A percentile compares a stretch with the other conserved stretches of the same genome.
Conservation (phyloP, 2,329 filamentous ascomycete species). For the Alternaria metachromatica region DNA sequence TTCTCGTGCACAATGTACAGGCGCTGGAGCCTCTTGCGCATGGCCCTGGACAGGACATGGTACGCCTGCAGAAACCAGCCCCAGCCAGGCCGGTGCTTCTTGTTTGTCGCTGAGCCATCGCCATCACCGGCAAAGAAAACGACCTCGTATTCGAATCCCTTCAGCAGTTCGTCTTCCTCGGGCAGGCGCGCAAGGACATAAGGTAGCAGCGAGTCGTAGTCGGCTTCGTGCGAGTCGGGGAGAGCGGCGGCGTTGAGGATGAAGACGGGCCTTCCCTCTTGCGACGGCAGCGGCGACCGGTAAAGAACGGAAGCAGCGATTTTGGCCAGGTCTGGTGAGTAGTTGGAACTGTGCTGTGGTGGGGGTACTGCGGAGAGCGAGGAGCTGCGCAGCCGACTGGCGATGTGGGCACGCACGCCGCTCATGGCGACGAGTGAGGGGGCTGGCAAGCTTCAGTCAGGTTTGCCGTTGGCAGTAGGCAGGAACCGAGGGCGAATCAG, state of each 20-base stretch:
- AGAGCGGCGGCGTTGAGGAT: slow-evolving; percentile 64
- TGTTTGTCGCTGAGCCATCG: slow-evolving; percentile 53
- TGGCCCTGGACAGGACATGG: slow-evolving; percentile 61
- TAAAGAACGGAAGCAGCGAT: slow-evolving; percentile 62
- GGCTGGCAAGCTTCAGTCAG: neutral
- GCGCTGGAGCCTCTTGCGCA: slow-evolving; percentile 62
- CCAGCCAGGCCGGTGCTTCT: slow-evolving; percentile 59
- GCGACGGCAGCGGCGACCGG: slow-evolving; percentile 59
- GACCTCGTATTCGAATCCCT: slow-evolving; percentile 62
- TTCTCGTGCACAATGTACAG: slow-evolving; percentile 65
- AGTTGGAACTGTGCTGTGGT: slow-evolving; percentile 54
- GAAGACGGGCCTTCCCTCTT: slow-evolving; percentile 58
- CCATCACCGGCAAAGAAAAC: slow-evolving; percentile 64
- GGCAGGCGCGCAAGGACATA: slow-evolving; percentile 63
- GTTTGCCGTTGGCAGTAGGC: neutral
- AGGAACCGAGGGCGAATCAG: neutral
- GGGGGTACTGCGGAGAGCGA: slow-evolving; percentile 58
- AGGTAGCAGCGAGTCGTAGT: slow-evolving; percentile 62
- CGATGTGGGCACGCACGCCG: slow-evolving; percentile 48
- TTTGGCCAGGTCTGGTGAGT: slow-evolving; percentile 56
- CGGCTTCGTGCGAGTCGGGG: slow-evolving; percentile 60
- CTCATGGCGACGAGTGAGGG: slow-evolving; percentile 34
- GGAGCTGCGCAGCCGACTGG: slow-evolving; percentile 49
- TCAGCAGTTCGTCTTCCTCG: slow-evolving; percentile 61
- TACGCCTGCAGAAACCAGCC: slow-evolving; percentile 66